These are phyloP conservation scores for Aureobasidium sp. DNA, from an alignment of 2,329 filamentous ascomycete genomes.

Conservation along the genomic window DNA sequence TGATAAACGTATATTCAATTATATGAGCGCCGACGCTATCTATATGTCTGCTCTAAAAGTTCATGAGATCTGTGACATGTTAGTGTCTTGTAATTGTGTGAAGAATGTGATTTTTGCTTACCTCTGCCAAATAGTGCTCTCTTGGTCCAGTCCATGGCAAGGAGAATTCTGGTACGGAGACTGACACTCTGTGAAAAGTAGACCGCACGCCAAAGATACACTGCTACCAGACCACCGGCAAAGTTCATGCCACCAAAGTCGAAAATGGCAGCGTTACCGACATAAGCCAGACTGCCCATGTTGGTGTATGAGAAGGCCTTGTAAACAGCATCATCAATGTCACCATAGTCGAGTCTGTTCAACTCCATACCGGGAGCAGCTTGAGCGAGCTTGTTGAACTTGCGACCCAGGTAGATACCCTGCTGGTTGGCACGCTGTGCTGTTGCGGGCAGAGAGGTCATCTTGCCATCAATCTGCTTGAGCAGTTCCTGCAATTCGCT, in stretches of 20 bases:
- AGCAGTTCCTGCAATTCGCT: constrained; percentile 84
- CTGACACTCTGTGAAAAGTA: constrained; percentile 98
- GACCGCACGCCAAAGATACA: constrained; percentile 92
- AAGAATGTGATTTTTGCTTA: constrained; percentile 43
- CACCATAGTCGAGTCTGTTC: constrained; percentile 81
- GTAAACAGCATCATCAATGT: constrained; percentile 86
- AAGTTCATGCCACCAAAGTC: constrained; percentile 75
- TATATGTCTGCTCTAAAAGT: constrained; percentile 17
- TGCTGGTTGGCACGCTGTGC: constrained; percentile 96
- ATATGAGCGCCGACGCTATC: constrained; percentile 1
- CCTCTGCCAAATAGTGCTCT: constrained; percentile 90
- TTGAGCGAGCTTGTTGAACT: constrained; percentile 85
- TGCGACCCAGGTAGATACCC: constrained; percentile 82
- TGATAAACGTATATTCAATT: constrained; percentile 1
- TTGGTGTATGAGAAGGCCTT: constrained; percentile 93
- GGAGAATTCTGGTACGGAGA: constrained; percentile 74
- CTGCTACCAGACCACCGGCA: constrained; percentile 78
- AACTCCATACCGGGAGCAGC: constrained; percentile 65
- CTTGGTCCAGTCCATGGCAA: constrained; percentile 99
- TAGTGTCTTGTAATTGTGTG: background rate
- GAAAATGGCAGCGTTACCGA: constrained; percentile 94
- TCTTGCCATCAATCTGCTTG: constrained; percentile 85
- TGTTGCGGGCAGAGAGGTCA: constrained; percentile 89
- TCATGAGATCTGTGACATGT: constrained; percentile 18
- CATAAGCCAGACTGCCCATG: constrained; percentile 84